phyloP scores from a whole-genome alignment of 352 stramenopile species.

The Phytophthora capsici region DNA sequence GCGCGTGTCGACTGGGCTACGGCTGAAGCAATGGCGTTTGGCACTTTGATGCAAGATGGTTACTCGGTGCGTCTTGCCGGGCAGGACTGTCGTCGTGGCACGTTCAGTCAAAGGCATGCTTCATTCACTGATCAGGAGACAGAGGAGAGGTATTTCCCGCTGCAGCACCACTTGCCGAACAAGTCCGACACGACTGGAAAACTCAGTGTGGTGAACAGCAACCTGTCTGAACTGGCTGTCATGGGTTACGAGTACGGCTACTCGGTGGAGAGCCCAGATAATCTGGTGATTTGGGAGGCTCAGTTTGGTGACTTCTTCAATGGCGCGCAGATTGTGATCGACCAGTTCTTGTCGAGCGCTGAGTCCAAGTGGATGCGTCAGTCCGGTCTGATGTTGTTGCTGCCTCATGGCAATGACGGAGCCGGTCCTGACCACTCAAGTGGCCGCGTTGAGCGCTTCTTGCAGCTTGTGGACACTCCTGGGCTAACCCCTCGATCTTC shows the following conservation, averaged over 20 bases:
- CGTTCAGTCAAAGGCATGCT: conserved; percentile 89
- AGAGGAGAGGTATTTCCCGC: conserved; percentile 78
- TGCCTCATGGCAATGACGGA: conserved; percentile 91
- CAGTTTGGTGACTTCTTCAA: conserved; percentile 94
- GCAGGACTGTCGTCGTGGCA: conserved; percentile 89
- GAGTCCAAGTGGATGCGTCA: conserved; percentile 93
- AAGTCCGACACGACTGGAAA: conserved; percentile 41
- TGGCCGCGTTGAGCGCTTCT: conserved; percentile 84
- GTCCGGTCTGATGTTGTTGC: conserved; percentile 80
- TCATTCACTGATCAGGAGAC: conserved; percentile 86
- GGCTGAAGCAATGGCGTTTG: conserved; percentile 89
- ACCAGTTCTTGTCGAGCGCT: conserved; percentile 86
- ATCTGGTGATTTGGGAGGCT: conserved; percentile 90
- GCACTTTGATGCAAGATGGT: conserved; percentile 82
- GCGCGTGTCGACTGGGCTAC: conserved; percentile 89
- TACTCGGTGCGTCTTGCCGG: conserved; percentile 86
- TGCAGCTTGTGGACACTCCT: conserved; percentile 85
- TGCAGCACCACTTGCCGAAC: conserved; percentile 65
- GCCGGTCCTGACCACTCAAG: conserved; percentile 90
- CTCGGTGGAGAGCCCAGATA: conserved; percentile 81
- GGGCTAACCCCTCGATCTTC: conserved; percentile 46
- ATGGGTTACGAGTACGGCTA: conserved; percentile 93
- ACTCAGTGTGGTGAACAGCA: conserved; percentile 79
- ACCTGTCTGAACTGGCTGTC: conserved; percentile 88
- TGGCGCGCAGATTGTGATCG: conserved; percentile 89